These are phyloP conservation scores for Epichloe sp. DNA, from an alignment of 2,329 filamentous ascomycete species.

Conservation along the genomic window DNA sequence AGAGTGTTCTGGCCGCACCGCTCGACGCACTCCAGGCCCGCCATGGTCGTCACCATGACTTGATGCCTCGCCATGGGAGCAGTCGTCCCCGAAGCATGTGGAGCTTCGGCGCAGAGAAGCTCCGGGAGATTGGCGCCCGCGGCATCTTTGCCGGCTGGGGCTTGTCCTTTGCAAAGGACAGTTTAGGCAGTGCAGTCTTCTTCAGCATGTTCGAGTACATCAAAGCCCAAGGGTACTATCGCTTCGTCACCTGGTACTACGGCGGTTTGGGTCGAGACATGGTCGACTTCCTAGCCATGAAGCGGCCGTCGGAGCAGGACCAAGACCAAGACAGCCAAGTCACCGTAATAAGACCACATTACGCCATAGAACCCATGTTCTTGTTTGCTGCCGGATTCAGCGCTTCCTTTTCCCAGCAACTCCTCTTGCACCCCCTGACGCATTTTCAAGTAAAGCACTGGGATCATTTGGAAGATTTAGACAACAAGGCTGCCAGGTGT, in stretches of 20 bases:
- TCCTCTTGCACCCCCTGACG: constrained; percentile 56
- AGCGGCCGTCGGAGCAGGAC: constrained; percentile 23
- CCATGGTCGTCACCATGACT: constrained; percentile 43
- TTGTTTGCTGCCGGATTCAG: constrained; percentile 54
- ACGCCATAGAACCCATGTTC: constrained; percentile 61
- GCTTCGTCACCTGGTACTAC: constrained; percentile 59
- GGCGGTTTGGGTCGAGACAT: constrained; percentile 40
- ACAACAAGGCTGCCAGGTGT: constrained; percentile 41
- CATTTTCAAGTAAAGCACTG: constrained; percentile 62
- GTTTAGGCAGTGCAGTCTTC: constrained; percentile 56
- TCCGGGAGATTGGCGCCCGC: constrained; percentile 57
- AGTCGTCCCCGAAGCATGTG: constrained; percentile 51
- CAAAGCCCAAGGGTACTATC: constrained; percentile 60
- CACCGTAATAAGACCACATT: constrained; percentile 56
- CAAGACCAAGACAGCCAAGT: constrained; percentile 14
- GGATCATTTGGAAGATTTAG: constrained; percentile 58
- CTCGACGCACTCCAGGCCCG: constrained; percentile 64
- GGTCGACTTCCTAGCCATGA: constrained; percentile 34
- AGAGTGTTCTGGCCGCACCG: constrained; percentile 60
- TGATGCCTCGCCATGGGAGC: constrained; percentile 28
- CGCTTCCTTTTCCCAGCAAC: constrained; percentile 55
- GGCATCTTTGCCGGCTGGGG: constrained; percentile 65
- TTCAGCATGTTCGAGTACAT: constrained; percentile 66
- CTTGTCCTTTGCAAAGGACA: constrained; percentile 56
- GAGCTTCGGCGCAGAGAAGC: constrained; percentile 50